Evolutionary conservation across 805 yeast genomes (phyloP).

Genomic region (Yamadazyma insecticola): DNA sequence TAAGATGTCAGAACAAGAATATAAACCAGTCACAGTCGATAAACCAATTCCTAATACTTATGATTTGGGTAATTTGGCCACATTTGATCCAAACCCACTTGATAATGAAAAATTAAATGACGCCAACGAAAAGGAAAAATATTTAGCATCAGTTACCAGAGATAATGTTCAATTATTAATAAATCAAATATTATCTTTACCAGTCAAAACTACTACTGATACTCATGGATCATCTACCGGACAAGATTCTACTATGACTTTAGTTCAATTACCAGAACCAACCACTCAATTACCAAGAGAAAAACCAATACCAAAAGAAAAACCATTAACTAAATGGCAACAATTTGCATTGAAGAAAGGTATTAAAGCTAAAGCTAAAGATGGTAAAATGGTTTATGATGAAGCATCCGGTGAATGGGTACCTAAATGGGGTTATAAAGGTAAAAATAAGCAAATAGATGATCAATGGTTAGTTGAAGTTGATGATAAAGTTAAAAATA

Average conservation of each 20-base stretch:
- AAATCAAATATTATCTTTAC: conserved; percentile 86
- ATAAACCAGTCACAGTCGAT: conserved; percentile 80
- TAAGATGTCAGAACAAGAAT: conserved; percentile 18
- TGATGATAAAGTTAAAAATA: conserved; percentile 60
- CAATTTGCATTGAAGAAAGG: conserved; percentile 94
- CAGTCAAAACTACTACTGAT: conserved; percentile 83
- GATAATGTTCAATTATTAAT: conserved; percentile 90
- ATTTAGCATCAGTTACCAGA: conserved; percentile 65
- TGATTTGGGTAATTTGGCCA: conserved; percentile 88
- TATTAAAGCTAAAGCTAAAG: conserved; percentile 82
- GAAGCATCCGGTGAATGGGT: conserved; percentile 94
- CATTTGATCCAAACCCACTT: conserved; percentile 84
- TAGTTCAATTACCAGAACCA: conserved; percentile 83
- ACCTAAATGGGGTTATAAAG: conserved; percentile 97
- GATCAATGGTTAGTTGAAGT: conserved; percentile 96
- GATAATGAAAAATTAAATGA: conserved; percentile 57
- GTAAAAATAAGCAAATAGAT: conserved; percentile 83
- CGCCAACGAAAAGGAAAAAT: conserved; percentile 53
- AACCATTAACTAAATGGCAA: conserved; percentile 95
- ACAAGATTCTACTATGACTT: conserved; percentile 71
- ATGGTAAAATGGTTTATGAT: conserved; percentile 85
- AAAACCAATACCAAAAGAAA: conserved; percentile 89
- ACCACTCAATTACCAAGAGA: conserved; percentile 85
- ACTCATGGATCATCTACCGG: conserved; percentile 55
- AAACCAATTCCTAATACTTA: conserved; percentile 85